phyloP scores from a whole-genome alignment of 1,139 yeast species.

The Yamadazyma epiphylla region DNA sequence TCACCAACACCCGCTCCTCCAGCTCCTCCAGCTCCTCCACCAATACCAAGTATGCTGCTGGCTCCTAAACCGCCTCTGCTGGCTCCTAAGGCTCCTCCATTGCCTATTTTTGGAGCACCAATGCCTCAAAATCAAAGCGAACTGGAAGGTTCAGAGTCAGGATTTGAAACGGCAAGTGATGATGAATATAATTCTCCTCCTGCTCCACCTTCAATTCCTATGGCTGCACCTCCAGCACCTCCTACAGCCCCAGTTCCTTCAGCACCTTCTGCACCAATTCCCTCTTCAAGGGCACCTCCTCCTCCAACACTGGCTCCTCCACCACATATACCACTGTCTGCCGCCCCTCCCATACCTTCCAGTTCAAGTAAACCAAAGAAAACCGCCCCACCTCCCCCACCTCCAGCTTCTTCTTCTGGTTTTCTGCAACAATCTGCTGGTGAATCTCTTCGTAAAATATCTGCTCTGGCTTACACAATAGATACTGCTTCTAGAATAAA shows the following conservation, averaged over 20 bases:
- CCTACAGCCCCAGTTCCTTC: constrained; percentile 7
- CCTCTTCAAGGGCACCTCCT: constrained; percentile 4
- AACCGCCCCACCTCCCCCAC: constrained; percentile 19
- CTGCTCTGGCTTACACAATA: constrained; percentile 58
- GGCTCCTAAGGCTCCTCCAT: neutral
- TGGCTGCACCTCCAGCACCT: constrained; percentile 8
- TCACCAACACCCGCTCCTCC: constrained; percentile 4
- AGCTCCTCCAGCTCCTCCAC: constrained; percentile 7
- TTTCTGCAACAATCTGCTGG: constrained; percentile 49
- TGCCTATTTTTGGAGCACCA: constrained; percentile 13
- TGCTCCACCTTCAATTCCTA: constrained; percentile 8
- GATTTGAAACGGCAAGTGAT: constrained; percentile 10
- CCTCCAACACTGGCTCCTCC: constrained; percentile 2
- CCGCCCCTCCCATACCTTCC: constrained; percentile 13
- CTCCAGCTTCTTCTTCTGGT: constrained; percentile 20
- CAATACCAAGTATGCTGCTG: too few relatives aligned
- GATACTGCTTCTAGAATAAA: constrained; percentile 14
- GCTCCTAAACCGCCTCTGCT: neutral
- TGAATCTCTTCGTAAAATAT: constrained; percentile 48
- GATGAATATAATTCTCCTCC: constrained; percentile 8
- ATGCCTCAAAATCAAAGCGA: constrained; percentile 5
- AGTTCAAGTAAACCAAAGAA: constrained; percentile 4
- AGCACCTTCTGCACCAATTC: constrained; percentile 7
- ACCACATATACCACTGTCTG: neutral
- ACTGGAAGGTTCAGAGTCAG: constrained; percentile 6